Base-by-base conservation (phyloP, 345 rosid genomes). In the Eucalyptus pauciflora region DNA sequence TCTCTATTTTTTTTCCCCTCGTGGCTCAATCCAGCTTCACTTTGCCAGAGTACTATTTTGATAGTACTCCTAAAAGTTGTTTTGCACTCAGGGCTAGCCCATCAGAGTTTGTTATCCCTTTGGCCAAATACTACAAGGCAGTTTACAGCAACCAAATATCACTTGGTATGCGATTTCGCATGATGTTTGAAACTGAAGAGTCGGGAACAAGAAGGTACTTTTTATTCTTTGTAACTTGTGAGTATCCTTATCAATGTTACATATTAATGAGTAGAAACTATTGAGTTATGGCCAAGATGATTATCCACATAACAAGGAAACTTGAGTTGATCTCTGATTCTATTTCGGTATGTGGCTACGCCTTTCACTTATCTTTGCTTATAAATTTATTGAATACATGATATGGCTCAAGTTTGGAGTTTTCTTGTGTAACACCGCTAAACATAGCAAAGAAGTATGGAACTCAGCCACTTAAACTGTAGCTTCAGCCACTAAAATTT, bases 141-240 rank as follows among this genome's bases (percentile, higher is more conserved):
- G 94, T 94, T 89, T 94, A 87, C 60, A 92, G 96, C 91, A 91
- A 92, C 91, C 99, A 97, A 92, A 91, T 96, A 76, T 97, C 99
- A 85, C 95, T 92, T 71, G 99, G 99, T 69, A 95, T 98, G 99
- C 94, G 99, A 64, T 97, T 98, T 79, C 91, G 99, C 86, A 98
- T 98, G 99, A 93, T 96, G 98, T 97, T 98, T 91, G 99, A 97
- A 92, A 98, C 99, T 17, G 99, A 98, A 79, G 99, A 97, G 41
- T 98, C 97, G 29, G 99, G 98, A 89, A 94, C 95, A 83, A 92
- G 97, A 92, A 94, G 96, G 97, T 95, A 89, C 85, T 33, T 20
- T 51, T 87, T 86, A 62, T 80, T 85, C 25, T 49, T 20, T 60
- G 31, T 81, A 27, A 33, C 14, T 49, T 46, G 67, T 4, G 48